Conservation (phyloP, 208 protist genomes). For the Leishmania gerbilli region DNA sequence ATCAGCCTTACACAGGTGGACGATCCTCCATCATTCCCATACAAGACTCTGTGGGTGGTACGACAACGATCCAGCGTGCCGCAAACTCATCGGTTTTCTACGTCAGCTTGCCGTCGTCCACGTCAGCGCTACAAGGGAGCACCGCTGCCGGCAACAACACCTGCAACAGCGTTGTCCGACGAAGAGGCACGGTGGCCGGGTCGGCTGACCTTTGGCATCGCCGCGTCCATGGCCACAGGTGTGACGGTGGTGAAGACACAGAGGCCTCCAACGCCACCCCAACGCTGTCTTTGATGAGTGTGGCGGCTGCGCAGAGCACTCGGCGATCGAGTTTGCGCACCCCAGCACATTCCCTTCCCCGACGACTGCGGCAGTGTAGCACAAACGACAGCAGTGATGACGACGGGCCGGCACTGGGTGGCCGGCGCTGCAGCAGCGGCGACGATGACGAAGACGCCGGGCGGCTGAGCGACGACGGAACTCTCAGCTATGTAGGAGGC, state of each 20-base stretch:
- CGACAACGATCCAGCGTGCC: not conserved
- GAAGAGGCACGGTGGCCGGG: too few species aligned
- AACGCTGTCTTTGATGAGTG: not conserved
- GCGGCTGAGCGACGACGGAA: not conserved
- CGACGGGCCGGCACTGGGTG: not conserved
- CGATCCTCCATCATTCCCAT: not conserved
- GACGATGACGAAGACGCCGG: not conserved
- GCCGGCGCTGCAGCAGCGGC: not conserved
- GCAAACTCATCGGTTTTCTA: conserved; percentile 17
- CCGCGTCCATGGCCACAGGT: conserved; percentile 1
- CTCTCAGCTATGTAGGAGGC: not conserved
- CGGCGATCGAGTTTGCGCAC: not conserved
- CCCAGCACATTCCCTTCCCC: not conserved
- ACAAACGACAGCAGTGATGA: not conserved
- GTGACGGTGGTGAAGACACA: conserved; percentile 9
- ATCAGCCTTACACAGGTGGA: not conserved
- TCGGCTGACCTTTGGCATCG: not conserved
- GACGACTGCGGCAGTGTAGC: not conserved
- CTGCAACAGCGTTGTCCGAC: not conserved
- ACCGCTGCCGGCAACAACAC: not conserved
- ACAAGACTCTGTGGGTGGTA: not conserved
- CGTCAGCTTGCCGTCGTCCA: conserved; percentile 14
- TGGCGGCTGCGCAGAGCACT: not conserved
- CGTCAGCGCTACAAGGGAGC: not conserved
- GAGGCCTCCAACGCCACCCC: not conserved